Evolutionary conservation across 495 filamentous ascomycete genomes (phyloP), one percentile per base, ranked within the genome.

Genomic region (Hyaloscypha hepaticicola): DNA sequence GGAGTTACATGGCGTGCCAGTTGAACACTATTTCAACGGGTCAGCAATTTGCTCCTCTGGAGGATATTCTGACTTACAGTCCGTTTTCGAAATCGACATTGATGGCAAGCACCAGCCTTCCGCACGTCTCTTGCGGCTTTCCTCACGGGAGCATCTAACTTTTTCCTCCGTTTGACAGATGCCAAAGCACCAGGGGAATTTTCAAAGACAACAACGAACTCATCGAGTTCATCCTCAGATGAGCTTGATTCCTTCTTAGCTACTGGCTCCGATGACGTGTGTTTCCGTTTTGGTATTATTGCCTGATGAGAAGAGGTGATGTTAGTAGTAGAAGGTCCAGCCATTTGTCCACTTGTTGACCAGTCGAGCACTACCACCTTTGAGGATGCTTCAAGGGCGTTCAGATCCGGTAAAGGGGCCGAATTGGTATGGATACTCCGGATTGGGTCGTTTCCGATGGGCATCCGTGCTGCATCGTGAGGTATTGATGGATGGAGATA

Each of bases 51-150:
- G 14, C 14, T 34, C 19, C 19, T n/a, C 3, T 53, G 5, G n/a
- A 55, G 2, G 11, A 11, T n/a, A 14, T 34, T 38, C 21, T n/a
- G 31, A 65, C 63, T 60, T 45, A 60, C 63, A 55, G 65, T 67
- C 24, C 65, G 21, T 33, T 67, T 67, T 24, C 65, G 63, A 64
- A 67, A 67, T 45, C 65, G 60, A 55, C 65, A 67, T 51, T 67
- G 65, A 48, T 63, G 65, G 50, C 65, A 67, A 49, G 65, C 60
- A 29, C 65, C 65, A 0, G 65, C 65, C 53, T 56, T 63, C 27
- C 65, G 38, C 3, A 67, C 65, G 60, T 63, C 65, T 64, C 41
- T 58, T 28, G 65, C 65, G 16, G 65, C 65, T 34, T 67, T 64
- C 49, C 60, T 58, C 4, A 63, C 61, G 6, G 65, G 60, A 33